These are phyloP conservation scores for Pichia deserticola DNA, from an alignment of 805 yeast genomes.

Conservation along the genomic window DNA sequence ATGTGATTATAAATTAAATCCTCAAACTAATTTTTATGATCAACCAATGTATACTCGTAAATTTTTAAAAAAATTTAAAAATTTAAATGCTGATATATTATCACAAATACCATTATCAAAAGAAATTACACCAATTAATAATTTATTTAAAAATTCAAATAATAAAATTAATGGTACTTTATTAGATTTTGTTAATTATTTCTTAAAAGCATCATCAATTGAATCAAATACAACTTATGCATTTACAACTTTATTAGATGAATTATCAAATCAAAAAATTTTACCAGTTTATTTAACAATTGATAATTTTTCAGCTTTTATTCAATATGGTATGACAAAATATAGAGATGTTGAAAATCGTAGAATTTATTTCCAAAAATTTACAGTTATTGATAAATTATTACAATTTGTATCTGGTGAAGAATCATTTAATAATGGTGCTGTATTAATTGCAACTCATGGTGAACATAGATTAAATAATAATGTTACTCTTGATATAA, in stretches of 20 bases:
- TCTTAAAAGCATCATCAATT: conserved; percentile 13
- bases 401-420: conserved; percentile 50
- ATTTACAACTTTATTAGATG: conserved; percentile 47
- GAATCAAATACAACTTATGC: conserved; percentile 33
- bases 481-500: conserved; percentile 54
- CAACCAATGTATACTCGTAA: conserved; percentile 74
- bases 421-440: conserved; percentile 48
- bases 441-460: conserved; percentile 56
- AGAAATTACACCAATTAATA: conserved; percentile 17
- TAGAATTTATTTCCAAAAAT: conserved; percentile 49
- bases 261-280: conserved; percentile 42
- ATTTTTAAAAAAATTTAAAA: conserved; percentile 45
- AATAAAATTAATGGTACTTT: conserved; percentile 24
- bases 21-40: conserved; percentile 41
- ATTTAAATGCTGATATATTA: conserved; percentile 37
- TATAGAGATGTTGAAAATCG: conserved; percentile 53
- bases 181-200: conserved; percentile 35
- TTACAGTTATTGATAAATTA: conserved; percentile 57
- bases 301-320: conserved; percentile 65
- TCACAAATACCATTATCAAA: conserved; percentile 22
- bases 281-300: conserved; percentile 61
- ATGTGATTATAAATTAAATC: conserved; percentile 55
- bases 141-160: conserved; percentile 12
- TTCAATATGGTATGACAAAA: conserved; percentile 45
- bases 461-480: conserved; percentile 43